These are phyloP conservation scores for Aspergillus cejpii DNA, from an alignment of 2,329 filamentous ascomycete species.

Conservation along the genomic window DNA sequence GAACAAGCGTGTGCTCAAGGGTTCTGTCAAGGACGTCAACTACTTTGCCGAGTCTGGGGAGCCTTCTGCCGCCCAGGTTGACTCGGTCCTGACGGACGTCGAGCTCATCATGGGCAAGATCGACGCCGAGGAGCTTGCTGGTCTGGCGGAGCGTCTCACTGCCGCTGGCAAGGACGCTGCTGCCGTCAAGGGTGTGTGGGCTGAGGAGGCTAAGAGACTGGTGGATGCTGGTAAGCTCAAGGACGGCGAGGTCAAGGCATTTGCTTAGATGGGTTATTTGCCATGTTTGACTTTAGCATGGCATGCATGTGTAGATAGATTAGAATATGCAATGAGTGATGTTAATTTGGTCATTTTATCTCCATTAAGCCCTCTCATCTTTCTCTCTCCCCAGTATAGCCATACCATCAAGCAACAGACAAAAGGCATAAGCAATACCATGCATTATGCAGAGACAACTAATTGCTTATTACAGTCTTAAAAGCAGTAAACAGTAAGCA, in stretches of 20 bases:
- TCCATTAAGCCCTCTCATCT: too few relatives aligned
- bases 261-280: constrained; percentile 22
- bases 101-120: constrained; percentile 83
- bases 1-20: constrained; percentile 97
- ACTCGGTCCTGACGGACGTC: constrained; percentile 74
- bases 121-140: constrained; percentile 82
- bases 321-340: too few relatives aligned
- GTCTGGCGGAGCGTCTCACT: constrained; percentile 71
- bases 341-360: too few relatives aligned
- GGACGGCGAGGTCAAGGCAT: constrained; percentile 67
- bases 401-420: too few relatives aligned
- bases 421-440: too few relatives aligned
- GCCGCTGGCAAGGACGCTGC: constrained; percentile 67
- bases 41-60: constrained; percentile 75
- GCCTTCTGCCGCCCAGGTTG: constrained; percentile 67
- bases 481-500: too few relatives aligned
- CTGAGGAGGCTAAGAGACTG: constrained; percentile 68
- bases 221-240: constrained; percentile 78
- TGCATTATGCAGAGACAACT: too few relatives aligned
- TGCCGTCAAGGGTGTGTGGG: constrained; percentile 81
- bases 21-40: constrained; percentile 92
- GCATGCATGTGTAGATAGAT: not conserved
- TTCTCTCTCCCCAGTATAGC: too few relatives aligned
- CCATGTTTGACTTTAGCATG: not conserved
- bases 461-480: too few relatives aligned